A percentile compares a stretch with the other conserved stretches of the same genome.
phyloP scores from a whole-genome alignment of 1,139 yeast species.

The Taphrina pruni region DNA sequence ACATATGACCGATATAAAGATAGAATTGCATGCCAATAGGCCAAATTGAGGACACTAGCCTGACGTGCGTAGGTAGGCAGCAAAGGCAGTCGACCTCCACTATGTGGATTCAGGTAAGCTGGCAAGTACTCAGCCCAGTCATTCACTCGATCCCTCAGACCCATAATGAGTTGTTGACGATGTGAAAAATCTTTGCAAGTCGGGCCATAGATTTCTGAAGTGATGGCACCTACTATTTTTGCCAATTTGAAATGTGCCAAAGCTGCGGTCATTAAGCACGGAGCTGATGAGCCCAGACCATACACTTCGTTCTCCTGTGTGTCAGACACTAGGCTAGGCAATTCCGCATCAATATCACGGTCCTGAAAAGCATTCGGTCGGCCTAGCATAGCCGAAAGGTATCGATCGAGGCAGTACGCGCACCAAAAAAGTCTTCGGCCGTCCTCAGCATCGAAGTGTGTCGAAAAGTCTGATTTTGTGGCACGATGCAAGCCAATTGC shows the following conservation, averaged over 20 bases:
- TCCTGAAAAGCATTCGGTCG: constrained; percentile 11
- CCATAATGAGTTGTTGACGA: not conserved
- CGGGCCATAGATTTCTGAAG: constrained; percentile 6
- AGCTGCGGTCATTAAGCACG: constrained; percentile 5
- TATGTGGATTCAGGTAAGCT: constrained; percentile 6
- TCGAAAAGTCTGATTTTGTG: not conserved
- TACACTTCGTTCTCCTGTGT: not conserved
- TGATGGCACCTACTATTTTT: constrained; percentile 5
- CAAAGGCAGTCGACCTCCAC: constrained; percentile 1
- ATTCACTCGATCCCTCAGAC: not conserved
- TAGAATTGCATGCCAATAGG: constrained; percentile 11
- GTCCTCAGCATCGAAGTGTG: constrained; percentile 6
- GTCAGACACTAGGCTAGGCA: constrained; percentile 1
- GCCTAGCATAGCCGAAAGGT: constrained; percentile 10
- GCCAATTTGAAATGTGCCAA: constrained; percentile 11
- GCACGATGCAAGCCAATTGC: constrained; percentile 11
- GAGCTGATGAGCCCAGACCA: not conserved
- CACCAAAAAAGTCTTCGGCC: constrained; percentile 14
- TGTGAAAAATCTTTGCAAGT: not conserved
- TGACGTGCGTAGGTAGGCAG: constrained; percentile 7
- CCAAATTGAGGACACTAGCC: constrained; percentile 12
- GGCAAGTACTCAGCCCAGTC: constrained; percentile 7
- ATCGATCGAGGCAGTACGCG: constrained; percentile 12
- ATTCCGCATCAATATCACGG: constrained; percentile 4
- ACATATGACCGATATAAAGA: constrained; percentile 12